These are phyloP conservation scores for Macrolepiota fuliginosa DNA, from an alignment of 768 basidiomycete species.

Conservation along the genomic window DNA sequence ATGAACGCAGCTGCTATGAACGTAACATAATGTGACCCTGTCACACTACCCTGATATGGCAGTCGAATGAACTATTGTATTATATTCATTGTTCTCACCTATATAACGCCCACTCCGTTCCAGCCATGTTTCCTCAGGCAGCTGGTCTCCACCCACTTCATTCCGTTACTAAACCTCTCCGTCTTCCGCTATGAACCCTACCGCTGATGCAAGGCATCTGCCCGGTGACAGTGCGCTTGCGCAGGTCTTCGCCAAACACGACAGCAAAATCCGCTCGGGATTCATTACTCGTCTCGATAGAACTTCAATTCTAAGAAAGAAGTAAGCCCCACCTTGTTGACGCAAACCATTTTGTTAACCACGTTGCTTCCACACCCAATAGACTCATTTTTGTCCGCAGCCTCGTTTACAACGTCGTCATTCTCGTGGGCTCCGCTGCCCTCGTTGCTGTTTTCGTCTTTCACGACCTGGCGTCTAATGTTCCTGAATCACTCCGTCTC, in stretches of 20 bases:
- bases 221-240: constrained; percentile 3
- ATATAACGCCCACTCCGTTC: neutral
- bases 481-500: constrained; percentile 17
- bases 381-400: constrained; percentile 26
- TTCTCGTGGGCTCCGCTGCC: constrained; percentile 20
- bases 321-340: neutral
- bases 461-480: constrained; percentile 18
- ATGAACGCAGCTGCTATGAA: neutral
- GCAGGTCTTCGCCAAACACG: constrained; percentile 12
- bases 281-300: constrained; percentile 18
- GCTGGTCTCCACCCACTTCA: constrained; percentile 6
- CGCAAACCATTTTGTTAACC: neutral
- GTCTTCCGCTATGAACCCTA: neutral
- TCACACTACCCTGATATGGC: neutral
- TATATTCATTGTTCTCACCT: neutral
- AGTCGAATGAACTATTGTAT: neutral
- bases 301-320: constrained; percentile 8
- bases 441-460: constrained; percentile 18
- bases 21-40: neutral
- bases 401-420: constrained; percentile 23
- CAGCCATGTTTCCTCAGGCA: constrained; percentile 4
- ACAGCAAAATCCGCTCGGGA: constrained; percentile 3
- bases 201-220: neutral
- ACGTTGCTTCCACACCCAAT: neutral
- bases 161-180: neutral